Evolutionary conservation across 1,284 basidiomycete species (phyloP), one percentile per base, ranked within the genome.

Genomic region (Amylostereum areolatum): DNA sequence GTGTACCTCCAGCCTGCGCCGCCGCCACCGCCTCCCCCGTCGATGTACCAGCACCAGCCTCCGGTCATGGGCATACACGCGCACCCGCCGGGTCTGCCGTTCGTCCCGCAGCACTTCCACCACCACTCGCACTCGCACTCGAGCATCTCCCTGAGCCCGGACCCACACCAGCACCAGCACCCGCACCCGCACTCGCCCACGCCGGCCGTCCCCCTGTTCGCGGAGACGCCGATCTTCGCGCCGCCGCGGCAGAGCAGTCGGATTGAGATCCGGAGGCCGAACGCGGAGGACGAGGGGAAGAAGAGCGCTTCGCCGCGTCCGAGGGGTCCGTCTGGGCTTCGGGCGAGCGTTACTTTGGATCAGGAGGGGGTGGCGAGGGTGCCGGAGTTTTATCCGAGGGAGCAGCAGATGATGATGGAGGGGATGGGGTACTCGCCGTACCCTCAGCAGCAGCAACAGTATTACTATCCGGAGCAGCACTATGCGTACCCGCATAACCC

Each of bases 191-290:
- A 77, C 42, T 66, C 77, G 7, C 75, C 76, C 56, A 76, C 80
- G 31, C 81, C 80, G 41, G 76, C 82, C 6, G 57, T 80, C 55
- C 76, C 75, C 54, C 76, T 77, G 33, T 82, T 81, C 59, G 67
- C 83, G 42, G 82, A 86, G 61, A 78, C 82, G 25, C 75, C 83
- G 10, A 74, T 89, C 43, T 89, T 89, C 61, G 71, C 82, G 9
- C 80, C 85, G 56, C 82, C 87, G 39, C 77, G 84, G n/a, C 79
- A 85, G 59, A 80, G 74, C 51, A 77, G 80, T 27, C 78, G 85
- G 40, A 68, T 90, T 52, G 81, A 88, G 66, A 90, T 90, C 46
- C 81, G 87, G 50, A 77, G 82, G n/a, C 87, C 72, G 5, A 58
- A 78, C 8, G 74, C 74, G 25, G 62, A 64, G 30, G 49, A 64